phyloP scores from a whole-genome alignment of 768 basidiomycete species.

The Naganishia vishniacii region DNA sequence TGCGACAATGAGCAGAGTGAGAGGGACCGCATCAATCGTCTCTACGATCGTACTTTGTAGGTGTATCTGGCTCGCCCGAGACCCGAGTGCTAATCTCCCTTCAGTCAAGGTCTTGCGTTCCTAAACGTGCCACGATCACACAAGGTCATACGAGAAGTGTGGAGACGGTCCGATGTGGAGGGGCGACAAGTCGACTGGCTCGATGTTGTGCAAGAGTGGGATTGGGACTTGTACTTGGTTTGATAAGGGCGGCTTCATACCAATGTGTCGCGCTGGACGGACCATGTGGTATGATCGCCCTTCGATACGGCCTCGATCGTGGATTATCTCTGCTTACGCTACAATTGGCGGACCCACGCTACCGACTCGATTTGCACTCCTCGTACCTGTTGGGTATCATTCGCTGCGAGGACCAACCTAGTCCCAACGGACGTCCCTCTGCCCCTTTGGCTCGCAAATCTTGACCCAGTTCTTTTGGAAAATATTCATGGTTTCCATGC shows the following conservation, averaged over 20 bases:
- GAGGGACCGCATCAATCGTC: conserved; percentile 30
- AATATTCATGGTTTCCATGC: conserved; percentile 22
- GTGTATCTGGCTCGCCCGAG: not conserved
- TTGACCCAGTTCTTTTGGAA: conserved; percentile 24
- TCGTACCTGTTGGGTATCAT: too few species aligned
- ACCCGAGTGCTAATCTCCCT: not conserved
- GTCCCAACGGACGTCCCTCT: conserved; percentile 18
- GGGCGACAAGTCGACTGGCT: conserved; percentile 37
- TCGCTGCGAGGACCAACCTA: too few species aligned
- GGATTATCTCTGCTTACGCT: too few species aligned
- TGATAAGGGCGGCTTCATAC: conserved; percentile 4
- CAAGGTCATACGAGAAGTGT: conserved; percentile 36
- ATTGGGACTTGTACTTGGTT: conserved; percentile 39
- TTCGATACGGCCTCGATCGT: too few species aligned
- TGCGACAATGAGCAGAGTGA: conserved; percentile 29
- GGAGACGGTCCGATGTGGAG: conserved; percentile 32
- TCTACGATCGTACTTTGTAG: conserved; percentile 35
- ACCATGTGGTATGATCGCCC: too few species aligned
- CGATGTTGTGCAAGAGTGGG: conserved; percentile 35
- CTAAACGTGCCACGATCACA: conserved; percentile 32
- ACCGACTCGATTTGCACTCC: too few species aligned
- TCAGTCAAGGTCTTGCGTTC: conserved; percentile 32
- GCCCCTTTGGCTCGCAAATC: conserved; percentile 26
- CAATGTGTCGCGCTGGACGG: too few species aligned
- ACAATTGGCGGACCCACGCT: too few species aligned